Conservation (phyloP, 2,329 filamentous ascomycete genomes). For the Fusarium concolor region DNA sequence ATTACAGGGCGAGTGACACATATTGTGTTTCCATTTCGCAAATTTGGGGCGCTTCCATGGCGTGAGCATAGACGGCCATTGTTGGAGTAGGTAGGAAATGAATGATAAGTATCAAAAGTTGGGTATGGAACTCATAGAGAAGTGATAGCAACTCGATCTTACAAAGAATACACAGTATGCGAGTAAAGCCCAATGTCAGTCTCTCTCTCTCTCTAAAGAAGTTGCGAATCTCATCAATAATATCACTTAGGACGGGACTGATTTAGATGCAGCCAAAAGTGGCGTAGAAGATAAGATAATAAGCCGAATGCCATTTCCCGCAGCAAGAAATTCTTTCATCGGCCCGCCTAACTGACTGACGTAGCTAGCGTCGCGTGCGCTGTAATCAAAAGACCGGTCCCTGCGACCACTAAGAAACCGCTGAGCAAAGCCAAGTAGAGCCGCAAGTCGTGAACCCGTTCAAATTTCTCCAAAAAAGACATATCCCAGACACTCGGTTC, state of each 20-base stretch:
- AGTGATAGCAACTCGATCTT: background rate
- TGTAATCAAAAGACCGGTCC: conserved; percentile 9
- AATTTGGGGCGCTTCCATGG: conserved; percentile 68
- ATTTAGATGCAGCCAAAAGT: background rate
- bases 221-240: background rate
- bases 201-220: background rate
- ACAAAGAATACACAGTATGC: no score
- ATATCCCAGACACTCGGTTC: conserved; percentile 20
- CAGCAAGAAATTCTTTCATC: conserved; percentile 27
- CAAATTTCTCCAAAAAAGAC: conserved; percentile 41
- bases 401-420: conserved; percentile 29
- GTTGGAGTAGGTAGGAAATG: conserved; percentile 25
- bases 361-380: conserved; percentile 5
- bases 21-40: conserved; percentile 75
- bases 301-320: background rate
- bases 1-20: conserved; percentile 80
- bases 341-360: background rate
- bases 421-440: conserved; percentile 29
- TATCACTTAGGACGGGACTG: background rate
- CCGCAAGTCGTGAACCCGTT: conserved; percentile 29
- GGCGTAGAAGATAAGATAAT: conserved; percentile 18
- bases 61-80: conserved; percentile 60
- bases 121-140: background rate
- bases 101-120: conserved; percentile 3
- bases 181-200: background rate